Percentiles rank a stretch among this genome's conserved stretches.
These are phyloP conservation scores for Penicillium robsamsonii DNA, from an alignment of 495 filamentous ascomycete species.

Conservation along the genomic window DNA sequence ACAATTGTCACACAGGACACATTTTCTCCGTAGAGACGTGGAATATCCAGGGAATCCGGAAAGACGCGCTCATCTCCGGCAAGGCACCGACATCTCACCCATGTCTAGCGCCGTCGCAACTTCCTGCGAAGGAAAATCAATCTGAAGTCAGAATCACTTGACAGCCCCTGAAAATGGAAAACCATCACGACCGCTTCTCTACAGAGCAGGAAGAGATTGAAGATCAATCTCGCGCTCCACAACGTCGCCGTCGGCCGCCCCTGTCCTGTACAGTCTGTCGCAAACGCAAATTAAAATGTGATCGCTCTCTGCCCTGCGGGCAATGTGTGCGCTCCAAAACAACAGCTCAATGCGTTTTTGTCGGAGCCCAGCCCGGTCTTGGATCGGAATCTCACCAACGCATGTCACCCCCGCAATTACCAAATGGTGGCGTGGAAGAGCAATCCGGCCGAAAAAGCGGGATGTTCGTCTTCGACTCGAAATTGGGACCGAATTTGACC, in stretches of 20 bases:
- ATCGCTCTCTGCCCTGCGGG: slow-evolving; percentile 62
- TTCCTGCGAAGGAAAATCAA: neutral
- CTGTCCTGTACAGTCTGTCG: slow-evolving; percentile 54
- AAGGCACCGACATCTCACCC: slow-evolving; percentile 2
- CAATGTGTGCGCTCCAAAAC: slow-evolving; percentile 58
- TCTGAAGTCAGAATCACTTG: neutral
- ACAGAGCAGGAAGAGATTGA: slow-evolving; percentile 10
- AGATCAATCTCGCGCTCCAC: slow-evolving; percentile 16
- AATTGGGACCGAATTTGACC: slow-evolving; percentile 24
- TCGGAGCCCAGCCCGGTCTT: slow-evolving; percentile 23
- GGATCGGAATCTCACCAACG: slow-evolving; percentile 10
- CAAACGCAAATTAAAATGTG: slow-evolving; percentile 68
- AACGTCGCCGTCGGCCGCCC: slow-evolving; percentile 39
- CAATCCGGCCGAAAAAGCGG: slow-evolving; percentile 23
- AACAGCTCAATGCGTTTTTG: slow-evolving; percentile 36
- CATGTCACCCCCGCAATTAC: slow-evolving; percentile 20
- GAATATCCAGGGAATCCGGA: neutral
- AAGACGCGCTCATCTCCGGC: neutral
- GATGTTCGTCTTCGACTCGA: slow-evolving; percentile 44
- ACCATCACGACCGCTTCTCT: slow-evolving; percentile 9
- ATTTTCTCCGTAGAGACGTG: neutral
- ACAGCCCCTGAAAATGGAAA: slow-evolving; percentile 1
- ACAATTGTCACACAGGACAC: neutral
- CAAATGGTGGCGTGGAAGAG: slow-evolving; percentile 12
- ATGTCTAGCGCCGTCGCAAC: slow-evolving; percentile 4